Evolutionary conservation across 495 filamentous ascomycete species (phyloP).

Genomic region (Aspergillus carlsbadensis): DNA sequence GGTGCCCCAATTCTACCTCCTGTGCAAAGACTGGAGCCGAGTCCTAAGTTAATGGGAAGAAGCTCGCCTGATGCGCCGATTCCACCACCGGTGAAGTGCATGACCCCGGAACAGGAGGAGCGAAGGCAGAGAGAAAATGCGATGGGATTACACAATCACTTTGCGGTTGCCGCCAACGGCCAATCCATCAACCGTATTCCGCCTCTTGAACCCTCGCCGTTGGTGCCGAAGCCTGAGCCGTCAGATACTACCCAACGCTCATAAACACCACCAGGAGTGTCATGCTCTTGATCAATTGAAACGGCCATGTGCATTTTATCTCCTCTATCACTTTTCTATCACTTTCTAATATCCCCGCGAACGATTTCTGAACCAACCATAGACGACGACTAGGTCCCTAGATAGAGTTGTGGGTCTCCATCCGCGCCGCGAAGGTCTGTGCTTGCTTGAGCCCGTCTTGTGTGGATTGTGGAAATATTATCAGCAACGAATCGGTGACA

Average conservation of each 20-base stretch:
- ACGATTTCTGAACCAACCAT: too few relatives aligned
- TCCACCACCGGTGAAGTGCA: slow-evolving; percentile 45
- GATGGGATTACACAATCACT: slow-evolving; percentile 26
- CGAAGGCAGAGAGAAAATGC: slow-evolving; percentile 44
- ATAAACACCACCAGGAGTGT: neutral
- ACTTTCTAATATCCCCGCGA: too few relatives aligned
- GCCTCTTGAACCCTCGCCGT: slow-evolving; percentile 31
- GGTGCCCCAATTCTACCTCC: slow-evolving; percentile 50
- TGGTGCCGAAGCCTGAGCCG: slow-evolving; percentile 27
- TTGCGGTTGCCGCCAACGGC: slow-evolving; percentile 22
- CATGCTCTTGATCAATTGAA: neutral
- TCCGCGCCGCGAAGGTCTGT: neutral
- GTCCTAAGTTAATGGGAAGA: slow-evolving; percentile 49
- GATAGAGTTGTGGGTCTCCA: neutral
- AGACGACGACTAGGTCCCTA: too few relatives aligned
- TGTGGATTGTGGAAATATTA: slow-evolving; percentile 14
- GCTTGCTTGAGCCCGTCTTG: slow-evolving; percentile 5
- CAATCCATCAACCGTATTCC: slow-evolving; percentile 41
- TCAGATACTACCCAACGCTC: neutral
- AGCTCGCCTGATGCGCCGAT: slow-evolving; percentile 49
- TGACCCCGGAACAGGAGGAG: slow-evolving; percentile 50
- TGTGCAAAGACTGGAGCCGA: slow-evolving; percentile 48
- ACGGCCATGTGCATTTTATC: neutral
- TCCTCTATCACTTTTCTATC: neutral
- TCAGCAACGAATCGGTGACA: slow-evolving; percentile 16